Percentiles rank a stretch among this genome's conserved stretches.
phyloP scores from a whole-genome alignment of 129 eudicot genomes.

The Escallonia rubra region DNA sequence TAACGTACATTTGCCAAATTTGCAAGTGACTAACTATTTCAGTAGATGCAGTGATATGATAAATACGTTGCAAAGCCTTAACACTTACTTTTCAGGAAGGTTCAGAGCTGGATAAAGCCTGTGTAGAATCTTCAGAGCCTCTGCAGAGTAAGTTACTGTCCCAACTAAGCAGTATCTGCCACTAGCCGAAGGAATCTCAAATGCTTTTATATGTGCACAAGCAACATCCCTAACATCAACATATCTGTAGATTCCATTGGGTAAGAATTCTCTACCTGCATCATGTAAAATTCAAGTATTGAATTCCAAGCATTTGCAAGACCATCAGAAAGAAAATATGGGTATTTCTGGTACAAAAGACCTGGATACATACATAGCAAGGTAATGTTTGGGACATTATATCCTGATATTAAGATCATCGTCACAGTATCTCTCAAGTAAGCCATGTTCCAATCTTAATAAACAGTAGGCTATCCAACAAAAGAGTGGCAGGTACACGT shows the following conservation, averaged over 20 bases:
- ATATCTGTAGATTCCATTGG: conserved; percentile 17
- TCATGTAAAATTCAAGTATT: not conserved
- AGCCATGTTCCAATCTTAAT: too few species aligned
- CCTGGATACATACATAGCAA: too few species aligned
- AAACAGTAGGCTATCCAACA: too few species aligned
- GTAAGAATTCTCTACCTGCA: conserved; percentile 27
- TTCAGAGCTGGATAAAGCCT: conserved; percentile 39
- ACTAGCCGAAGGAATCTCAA: conserved; percentile 42
- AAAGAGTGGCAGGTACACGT: too few species aligned
- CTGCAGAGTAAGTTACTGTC: conserved; percentile 15
- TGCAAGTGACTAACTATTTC: too few species aligned
- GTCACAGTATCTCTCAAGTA: too few species aligned
- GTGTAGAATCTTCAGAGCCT: conserved; percentile 22
- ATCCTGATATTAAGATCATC: too few species aligned
- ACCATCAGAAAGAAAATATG: too few species aligned
- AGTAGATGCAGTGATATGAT: too few species aligned
- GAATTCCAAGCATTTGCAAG: not conserved
- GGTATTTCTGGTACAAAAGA: too few species aligned
- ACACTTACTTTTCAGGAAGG: conserved; percentile 29
- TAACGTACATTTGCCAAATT: too few species aligned
- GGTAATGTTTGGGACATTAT: too few species aligned
- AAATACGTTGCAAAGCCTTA: not conserved
- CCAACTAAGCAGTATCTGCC: conserved; percentile 43
- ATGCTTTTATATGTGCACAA: conserved; percentile 43
- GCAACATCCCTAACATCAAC: conserved; percentile 63